These are phyloP conservation scores for Calocybe indica DNA, from an alignment of 768 basidiomycete species.

Conservation along the genomic window DNA sequence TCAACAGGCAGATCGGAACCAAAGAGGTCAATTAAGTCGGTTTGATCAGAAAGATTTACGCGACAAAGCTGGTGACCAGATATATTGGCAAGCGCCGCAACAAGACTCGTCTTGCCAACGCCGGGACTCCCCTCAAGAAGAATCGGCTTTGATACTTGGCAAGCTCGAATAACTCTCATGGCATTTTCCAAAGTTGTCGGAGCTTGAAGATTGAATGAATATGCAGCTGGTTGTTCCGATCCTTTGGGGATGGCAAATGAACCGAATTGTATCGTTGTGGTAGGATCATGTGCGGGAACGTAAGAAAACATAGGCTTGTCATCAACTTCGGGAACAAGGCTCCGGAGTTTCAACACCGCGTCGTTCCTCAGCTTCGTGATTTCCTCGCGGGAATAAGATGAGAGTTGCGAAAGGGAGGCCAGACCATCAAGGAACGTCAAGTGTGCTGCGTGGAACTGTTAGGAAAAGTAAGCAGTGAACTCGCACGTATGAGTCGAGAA, in stretches of 20 bases:
- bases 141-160: conserved; percentile 86
- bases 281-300: conserved; percentile 26
- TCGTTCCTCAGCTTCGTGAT: conserved; percentile 58
- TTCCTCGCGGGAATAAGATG: conserved; percentile 54
- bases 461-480: conserved; percentile 6
- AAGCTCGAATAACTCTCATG: conserved; percentile 83
- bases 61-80: conserved; percentile 78
- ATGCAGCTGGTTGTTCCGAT: conserved; percentile 21
- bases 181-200: conserved; percentile 88
- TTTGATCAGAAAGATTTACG: conserved; percentile 98
- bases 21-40: conserved; percentile 92
- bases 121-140: conserved; percentile 97
- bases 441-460: conserved; percentile 85
- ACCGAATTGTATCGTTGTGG: conserved; percentile 52
- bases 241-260: conserved; percentile 70
- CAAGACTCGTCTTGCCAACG: conserved; percentile 93
- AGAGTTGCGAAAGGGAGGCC: conserved; percentile 67
- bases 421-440: conserved; percentile 93
- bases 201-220: conserved; percentile 74
- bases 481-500: neutral
- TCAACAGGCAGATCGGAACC: conserved; percentile 95
- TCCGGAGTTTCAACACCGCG: conserved; percentile 47
- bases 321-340: conserved; percentile 44
- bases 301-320: conserved; percentile 17
- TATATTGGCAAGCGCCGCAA: conserved; percentile 79